Percentiles rank a stretch among this genome's conserved stretches.
Evolutionary conservation across 1,284 basidiomycete genomes (phyloP).

Genomic region (Microbotryum violaceum): DNA sequence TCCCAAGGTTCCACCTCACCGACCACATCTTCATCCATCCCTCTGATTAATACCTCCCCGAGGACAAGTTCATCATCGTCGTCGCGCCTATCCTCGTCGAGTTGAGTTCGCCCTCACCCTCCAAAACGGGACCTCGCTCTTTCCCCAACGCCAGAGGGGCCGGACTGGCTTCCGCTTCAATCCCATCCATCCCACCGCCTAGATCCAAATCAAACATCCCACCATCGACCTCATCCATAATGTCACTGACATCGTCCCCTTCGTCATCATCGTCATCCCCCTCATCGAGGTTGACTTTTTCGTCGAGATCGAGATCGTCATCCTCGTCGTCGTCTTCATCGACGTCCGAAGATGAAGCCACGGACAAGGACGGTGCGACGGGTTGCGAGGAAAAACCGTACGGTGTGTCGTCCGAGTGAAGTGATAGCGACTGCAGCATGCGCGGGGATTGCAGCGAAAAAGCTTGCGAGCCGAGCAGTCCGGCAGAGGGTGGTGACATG

Average conservation of each 20-base stretch:
- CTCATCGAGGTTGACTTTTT: constrained; percentile 35
- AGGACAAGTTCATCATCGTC: too few species aligned
- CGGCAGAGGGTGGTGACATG: constrained; percentile 46
- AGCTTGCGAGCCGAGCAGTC: constrained; percentile 42
- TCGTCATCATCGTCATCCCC: constrained; percentile 39
- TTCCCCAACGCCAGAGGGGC: neutral
- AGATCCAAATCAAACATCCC: constrained; percentile 31
- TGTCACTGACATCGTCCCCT: constrained; percentile 4
- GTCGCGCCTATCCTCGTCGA: too few species aligned
- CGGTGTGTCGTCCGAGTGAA: constrained; percentile 12
- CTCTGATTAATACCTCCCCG: too few species aligned
- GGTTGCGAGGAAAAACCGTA: neutral
- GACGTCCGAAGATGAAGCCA: neutral
- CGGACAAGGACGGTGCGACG: constrained; percentile 7
- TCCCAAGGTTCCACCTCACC: too few species aligned
- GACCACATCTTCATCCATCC: too few species aligned
- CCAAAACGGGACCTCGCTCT: neutral
- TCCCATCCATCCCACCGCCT: neutral
- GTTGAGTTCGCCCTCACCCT: too few species aligned
- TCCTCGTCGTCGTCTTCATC: constrained; percentile 9
- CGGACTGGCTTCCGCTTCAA: neutral
- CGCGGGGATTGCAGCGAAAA: constrained; percentile 18
- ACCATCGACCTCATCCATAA: constrained; percentile 17
- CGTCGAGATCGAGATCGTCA: constrained; percentile 19
- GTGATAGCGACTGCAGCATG: constrained; percentile 23